Percentiles rank a stretch among this genome's conserved stretches.
phyloP scores from a whole-genome alignment of 768 basidiomycete species.

The Trichaptum fuscoviolaceum region DNA sequence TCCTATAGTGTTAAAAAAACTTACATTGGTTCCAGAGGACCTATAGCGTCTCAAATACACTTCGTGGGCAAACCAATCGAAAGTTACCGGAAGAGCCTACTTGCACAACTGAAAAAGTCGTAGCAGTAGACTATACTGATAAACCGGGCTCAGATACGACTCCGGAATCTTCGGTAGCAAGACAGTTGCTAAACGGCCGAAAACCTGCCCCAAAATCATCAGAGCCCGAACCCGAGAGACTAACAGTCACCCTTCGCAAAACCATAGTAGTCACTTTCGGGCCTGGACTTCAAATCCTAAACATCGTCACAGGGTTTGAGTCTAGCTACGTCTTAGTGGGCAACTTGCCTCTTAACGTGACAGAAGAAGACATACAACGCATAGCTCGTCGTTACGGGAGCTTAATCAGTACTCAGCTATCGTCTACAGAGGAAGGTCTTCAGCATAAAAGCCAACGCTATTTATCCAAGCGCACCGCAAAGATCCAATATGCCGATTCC shows the following conservation, averaged over 20 bases:
- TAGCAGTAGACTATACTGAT: background rate
- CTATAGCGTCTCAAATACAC: background rate
- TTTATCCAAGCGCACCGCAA: conserved; percentile 34
- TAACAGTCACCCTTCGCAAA: background rate
- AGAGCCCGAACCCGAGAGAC: background rate
- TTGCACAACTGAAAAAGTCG: background rate
- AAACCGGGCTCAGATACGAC: background rate
- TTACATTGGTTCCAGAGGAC: background rate
- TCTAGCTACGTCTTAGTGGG: conserved; percentile 53
- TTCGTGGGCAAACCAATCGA: background rate
- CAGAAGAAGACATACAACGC: conserved; percentile 27
- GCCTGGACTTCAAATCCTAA: conserved; percentile 54
- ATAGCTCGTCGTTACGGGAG: conserved; percentile 44
- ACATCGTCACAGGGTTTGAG: conserved; percentile 64
- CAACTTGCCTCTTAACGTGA: conserved; percentile 39
- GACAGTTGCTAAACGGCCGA: background rate
- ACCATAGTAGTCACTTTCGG: conserved; percentile 38
- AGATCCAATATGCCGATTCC: conserved; percentile 43
- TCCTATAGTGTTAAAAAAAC: background rate
- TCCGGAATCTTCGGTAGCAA: background rate
- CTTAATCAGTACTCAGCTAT: conserved; percentile 31
- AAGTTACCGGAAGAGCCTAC: background rate
- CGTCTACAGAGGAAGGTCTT: background rate
- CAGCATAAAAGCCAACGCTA: conserved; percentile 21
- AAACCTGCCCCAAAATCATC: background rate